Conservation (phyloP, 2,329 filamentous ascomycete genomes). For the Aspergillus floridensis region DNA sequence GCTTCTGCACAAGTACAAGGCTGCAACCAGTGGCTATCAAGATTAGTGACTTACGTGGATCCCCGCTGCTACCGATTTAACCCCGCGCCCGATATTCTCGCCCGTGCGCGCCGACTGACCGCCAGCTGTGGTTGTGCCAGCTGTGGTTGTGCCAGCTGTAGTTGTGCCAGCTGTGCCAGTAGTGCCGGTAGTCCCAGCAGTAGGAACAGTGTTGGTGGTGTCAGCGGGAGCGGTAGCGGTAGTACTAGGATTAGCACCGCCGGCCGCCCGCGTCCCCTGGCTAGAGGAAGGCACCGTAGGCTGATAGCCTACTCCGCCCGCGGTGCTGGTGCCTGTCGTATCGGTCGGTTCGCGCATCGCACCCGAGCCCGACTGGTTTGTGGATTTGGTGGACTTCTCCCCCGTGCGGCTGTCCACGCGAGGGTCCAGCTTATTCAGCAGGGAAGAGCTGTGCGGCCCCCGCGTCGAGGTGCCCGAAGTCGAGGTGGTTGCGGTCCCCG, state of each 20-base stretch:
- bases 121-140: slow-evolving; percentile 9
- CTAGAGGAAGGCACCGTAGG: slow-evolving; percentile 1
- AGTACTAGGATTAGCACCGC: not conserved
- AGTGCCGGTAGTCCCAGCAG: too few species aligned
- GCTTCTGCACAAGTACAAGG: not conserved
- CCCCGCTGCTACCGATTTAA: slow-evolving; percentile 30
- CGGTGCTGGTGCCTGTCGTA: not conserved
- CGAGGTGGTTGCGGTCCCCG: not conserved
- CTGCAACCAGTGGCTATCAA: not conserved
- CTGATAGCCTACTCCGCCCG: not conserved
- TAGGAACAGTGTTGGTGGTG: slow-evolving; percentile 18
- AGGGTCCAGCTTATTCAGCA: slow-evolving; percentile 29
- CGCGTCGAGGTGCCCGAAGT: slow-evolving; percentile 7
- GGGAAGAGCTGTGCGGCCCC: slow-evolving; percentile 21
- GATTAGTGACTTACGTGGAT: slow-evolving; percentile 33
- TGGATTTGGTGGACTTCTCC: slow-evolving; percentile 20
- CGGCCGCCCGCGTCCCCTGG: not conserved
- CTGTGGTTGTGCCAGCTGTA: not conserved
- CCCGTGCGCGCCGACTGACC: slow-evolving; percentile 19
- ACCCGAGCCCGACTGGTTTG: slow-evolving; percentile 12
- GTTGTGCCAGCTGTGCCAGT: not conserved
- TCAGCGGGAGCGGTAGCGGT: slow-evolving; percentile 13
- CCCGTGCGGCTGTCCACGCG: slow-evolving; percentile 26
- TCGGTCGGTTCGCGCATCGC: slow-evolving; percentile 9
- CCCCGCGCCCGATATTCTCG: slow-evolving; percentile 22